phyloP scores from a whole-genome alignment of 176 grass and related monocot species.

The Avena sativa region DNA sequence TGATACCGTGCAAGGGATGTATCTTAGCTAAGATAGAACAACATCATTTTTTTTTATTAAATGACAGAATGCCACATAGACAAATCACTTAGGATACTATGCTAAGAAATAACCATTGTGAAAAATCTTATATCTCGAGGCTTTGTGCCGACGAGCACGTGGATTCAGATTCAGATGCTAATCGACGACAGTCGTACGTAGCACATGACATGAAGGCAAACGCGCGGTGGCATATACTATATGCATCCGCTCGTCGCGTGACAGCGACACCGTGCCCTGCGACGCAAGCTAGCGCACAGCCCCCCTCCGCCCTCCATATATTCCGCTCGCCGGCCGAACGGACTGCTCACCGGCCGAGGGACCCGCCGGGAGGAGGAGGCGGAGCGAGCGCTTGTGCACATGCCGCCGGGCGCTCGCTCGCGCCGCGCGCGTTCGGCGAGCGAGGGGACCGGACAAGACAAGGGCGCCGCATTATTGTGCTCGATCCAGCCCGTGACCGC shows the following conservation, averaged over 20 bases:
- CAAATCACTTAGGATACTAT: too few relatives aligned
- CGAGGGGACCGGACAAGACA: background rate
- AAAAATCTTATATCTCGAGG: too few relatives aligned
- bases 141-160: too few relatives aligned
- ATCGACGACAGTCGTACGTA: too few relatives aligned
- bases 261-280: background rate
- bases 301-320: background rate
- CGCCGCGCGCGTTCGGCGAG: background rate
- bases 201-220: background rate
- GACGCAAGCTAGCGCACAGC: too few relatives aligned
- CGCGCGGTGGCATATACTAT: background rate
- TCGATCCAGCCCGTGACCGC: background rate
- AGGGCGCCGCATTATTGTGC: background rate
- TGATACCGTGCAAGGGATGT: too few relatives aligned
- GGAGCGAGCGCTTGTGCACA: background rate
- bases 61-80: too few relatives aligned
- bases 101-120: too few relatives aligned
- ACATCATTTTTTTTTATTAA: too few relatives aligned
- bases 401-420: background rate
- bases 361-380: background rate
- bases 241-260: background rate
- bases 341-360: slow-evolving; percentile 19
- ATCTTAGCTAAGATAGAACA: too few relatives aligned
- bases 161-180: too few relatives aligned
- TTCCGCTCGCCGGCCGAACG: background rate